Base-by-base conservation (phyloP, 2,329 filamentous ascomycete species). In the Chrysoporthe austroafricana region DNA sequence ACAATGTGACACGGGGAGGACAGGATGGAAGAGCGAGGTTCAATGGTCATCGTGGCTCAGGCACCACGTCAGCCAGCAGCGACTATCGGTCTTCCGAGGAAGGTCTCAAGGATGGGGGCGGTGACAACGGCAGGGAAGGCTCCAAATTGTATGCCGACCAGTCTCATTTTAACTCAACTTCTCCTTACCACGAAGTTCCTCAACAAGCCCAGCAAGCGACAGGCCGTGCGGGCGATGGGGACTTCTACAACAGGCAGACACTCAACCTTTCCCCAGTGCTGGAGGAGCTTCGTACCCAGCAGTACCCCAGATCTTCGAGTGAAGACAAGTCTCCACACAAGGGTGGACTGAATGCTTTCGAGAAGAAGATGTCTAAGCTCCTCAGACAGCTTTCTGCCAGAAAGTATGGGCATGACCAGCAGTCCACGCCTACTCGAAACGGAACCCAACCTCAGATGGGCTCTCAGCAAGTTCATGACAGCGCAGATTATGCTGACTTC, bases 391-490 rank as follows among this genome's bases (percentile, higher is more conserved):
- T 70, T 14, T 63, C 68, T 44, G 60, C 58, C 46, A 60, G 62
- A 50, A 64, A 66, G 13, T 48, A 66, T 42, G 32, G 60, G 21
- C n/a, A 34, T 36, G 56, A n/a, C 6, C 52, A 16, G 34, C 68
- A 66, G 52, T 52, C 56, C 18, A 39, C 42, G 44, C 70, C 57
- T 43, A 52, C 66, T 66, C 64, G 43, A 70, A 64, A 65, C 57
- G 64, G 62, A 57, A 52, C 52, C 39, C 52, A 54, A 48, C 21
- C 57, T n/a, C 63, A 66, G 67, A 50, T 67, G 70, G 72, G 75
- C 79, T 82, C 70, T 84, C 77, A 72, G 71, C 68, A 58, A 56
- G 71, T 67, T 64, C 62, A 44, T 44, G 54, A 54, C 50, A 66
- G 71, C 73, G 67, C 73, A 74, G 71, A 73, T 66, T 67, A 36